Evolutionary conservation across 805 yeast species (phyloP).

Genomic region (Sugiyamaella boreocaroliniensis): DNA sequence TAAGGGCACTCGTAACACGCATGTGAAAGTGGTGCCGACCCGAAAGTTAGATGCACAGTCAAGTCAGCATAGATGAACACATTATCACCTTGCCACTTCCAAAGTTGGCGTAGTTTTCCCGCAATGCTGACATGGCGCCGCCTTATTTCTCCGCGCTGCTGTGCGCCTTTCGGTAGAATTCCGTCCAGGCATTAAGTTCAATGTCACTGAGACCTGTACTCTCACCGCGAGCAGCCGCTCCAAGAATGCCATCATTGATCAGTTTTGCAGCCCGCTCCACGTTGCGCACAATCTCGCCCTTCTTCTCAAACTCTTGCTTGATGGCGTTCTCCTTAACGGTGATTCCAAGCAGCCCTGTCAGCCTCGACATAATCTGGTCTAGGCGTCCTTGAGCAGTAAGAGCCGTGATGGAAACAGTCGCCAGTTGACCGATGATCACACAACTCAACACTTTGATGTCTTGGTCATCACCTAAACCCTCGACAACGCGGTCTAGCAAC

Average conservation of each 20-base stretch:
- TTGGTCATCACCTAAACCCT: slow-evolving; percentile 55
- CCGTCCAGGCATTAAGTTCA: slow-evolving; percentile 12
- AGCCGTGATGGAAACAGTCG: slow-evolving; percentile 28
- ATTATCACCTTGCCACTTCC: too few species aligned
- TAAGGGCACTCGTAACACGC: too few species aligned
- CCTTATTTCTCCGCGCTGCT: not conserved
- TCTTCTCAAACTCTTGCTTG: slow-evolving; percentile 58
- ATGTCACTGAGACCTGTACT: slow-evolving; percentile 13
- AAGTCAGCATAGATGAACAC: too few species aligned
- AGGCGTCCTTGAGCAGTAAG: slow-evolving; percentile 16
- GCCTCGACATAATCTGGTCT: slow-evolving; percentile 31
- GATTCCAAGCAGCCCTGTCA: slow-evolving; percentile 38
- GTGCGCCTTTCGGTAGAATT: slow-evolving; percentile 2
- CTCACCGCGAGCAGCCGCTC: slow-evolving; percentile 5
- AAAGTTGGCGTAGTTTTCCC: not conserved
- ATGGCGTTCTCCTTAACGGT: slow-evolving; percentile 55
- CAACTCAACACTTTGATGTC: slow-evolving; percentile 51
- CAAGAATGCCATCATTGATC: slow-evolving; percentile 15
- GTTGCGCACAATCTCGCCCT: slow-evolving; percentile 37
- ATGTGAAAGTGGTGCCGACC: too few species aligned
- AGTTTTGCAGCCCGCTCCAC: slow-evolving; percentile 32
- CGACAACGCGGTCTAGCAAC: slow-evolving; percentile 39
- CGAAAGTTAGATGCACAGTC: too few species aligned
- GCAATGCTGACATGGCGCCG: not conserved
- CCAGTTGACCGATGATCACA: slow-evolving; percentile 38